A percentile compares a stretch with the other conserved stretches of the same genome.
These are phyloP conservation scores for Achaetomium macrosporum DNA, from an alignment of 2,329 filamentous ascomycete species.

Conservation along the genomic window DNA sequence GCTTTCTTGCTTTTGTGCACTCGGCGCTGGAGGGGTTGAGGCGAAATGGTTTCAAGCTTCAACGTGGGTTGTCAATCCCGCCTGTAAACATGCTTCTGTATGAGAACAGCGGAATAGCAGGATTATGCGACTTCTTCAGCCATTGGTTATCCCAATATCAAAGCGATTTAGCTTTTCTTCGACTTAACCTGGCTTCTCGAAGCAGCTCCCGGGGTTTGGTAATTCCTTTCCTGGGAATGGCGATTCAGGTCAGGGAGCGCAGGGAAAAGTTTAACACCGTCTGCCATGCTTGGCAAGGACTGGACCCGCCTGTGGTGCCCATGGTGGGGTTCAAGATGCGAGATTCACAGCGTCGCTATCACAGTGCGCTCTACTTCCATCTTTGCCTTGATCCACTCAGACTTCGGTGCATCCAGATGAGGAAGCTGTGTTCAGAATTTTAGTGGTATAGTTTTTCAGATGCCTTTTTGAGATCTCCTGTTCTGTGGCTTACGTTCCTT, in stretches of 20 bases:
- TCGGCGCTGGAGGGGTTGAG: background rate
- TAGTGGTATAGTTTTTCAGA: background rate
- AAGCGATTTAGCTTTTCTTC: too few relatives aligned
- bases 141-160: too few relatives aligned
- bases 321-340: background rate
- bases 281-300: background rate
- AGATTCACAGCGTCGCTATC: background rate
- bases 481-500: background rate
- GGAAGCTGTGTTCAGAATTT: conserved; percentile 11
- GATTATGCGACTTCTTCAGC: background rate
- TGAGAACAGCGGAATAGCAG: background rate
- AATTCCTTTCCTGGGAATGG: background rate
- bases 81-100: background rate
- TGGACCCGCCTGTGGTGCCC: background rate
- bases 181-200: too few relatives aligned
- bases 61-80: background rate
- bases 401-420: conserved; percentile 6
- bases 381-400: conserved; percentile 1
- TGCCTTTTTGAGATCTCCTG: conserved; percentile 4
- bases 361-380: conserved; percentile 5
- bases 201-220: too few relatives aligned
- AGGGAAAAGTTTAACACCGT: background rate
- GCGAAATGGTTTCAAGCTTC: background rate
- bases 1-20: background rate
- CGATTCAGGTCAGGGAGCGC: background rate